Percentiles rank a stretch among this genome's conserved stretches.
phyloP scores from a whole-genome alignment of 2,329 filamentous ascomycete genomes.

The Venturia aucupariae region DNA sequence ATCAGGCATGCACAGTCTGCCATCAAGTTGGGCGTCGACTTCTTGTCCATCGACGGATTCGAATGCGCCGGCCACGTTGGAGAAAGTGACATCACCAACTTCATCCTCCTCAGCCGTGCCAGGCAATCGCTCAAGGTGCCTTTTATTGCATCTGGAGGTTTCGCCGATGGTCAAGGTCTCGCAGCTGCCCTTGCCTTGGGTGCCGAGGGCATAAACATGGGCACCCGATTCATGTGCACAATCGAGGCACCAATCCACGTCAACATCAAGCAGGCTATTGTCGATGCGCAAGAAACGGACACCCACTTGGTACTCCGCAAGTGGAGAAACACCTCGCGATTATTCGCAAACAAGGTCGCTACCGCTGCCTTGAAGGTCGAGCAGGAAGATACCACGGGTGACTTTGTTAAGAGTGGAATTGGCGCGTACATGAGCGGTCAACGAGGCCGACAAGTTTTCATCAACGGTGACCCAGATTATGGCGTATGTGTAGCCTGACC shows the following conservation, averaged over 20 bases:
- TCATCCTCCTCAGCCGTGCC: constrained; percentile 76
- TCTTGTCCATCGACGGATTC: constrained; percentile 93
- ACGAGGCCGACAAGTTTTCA: constrained; percentile 81
- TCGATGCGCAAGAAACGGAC: constrained; percentile 79
- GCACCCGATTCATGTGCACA: constrained; percentile 95
- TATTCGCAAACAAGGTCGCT: constrained; percentile 87
- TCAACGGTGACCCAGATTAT: constrained; percentile 82
- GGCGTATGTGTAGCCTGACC: constrained; percentile 59
- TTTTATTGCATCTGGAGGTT: constrained; percentile 93
- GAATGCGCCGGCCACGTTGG: constrained; percentile 91
- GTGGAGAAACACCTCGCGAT: constrained; percentile 84
- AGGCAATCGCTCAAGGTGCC: constrained; percentile 76
- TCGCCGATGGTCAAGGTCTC: constrained; percentile 87
- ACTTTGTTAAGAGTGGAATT: constrained; percentile 83
- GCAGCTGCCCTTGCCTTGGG: constrained; percentile 85
- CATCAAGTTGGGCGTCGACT: constrained; percentile 90
- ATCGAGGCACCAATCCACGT: constrained; percentile 84
- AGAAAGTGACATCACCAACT: constrained; percentile 81
- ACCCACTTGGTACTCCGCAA: constrained; percentile 79
- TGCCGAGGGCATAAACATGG: constrained; percentile 96
- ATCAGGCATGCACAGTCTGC: constrained; percentile 89
- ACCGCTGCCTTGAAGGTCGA: constrained; percentile 75
- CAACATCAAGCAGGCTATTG: constrained; percentile 91
- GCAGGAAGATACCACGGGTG: constrained; percentile 68
- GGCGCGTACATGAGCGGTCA: constrained; percentile 82